Evolutionary conservation across 352 stramenopile species (phyloP), one percentile per base, ranked within the genome.

Genomic region (Phytophthora sojae): DNA sequence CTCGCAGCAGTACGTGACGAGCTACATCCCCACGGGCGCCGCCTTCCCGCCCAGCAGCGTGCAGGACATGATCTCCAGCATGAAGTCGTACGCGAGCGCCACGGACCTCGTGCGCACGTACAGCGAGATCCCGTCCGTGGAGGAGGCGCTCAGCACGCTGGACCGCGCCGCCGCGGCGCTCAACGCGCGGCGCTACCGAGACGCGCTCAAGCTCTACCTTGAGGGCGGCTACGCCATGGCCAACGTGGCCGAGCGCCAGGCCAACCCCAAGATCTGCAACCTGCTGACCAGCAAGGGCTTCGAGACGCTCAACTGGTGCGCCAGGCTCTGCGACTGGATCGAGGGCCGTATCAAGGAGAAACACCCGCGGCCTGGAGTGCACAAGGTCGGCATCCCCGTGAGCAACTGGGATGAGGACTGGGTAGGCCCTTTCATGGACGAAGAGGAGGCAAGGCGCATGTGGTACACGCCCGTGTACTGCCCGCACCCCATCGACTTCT

Each of bases 221-320:
- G 89, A 96, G 62, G 88, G 88, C 12, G 89, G 88, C 0, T 95
- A 96, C 61, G 88, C 89, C 15, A 93, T 96, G 77, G 87, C 88
- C 4, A 93, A 92, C 55, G 88, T 92, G 0, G 89, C 88, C 0
- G 88, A 96, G 68, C 81, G 82, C 0, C 86, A 96, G 73, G 76
- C 79, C 19, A 89, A 92, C 65, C 81, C 86, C 29, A 95, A 95
- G 63, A 94, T 96, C 62, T 88, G 84, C 66, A 96, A 96, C 71
- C 59, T 96, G 63, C 78, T 96, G 52, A 92, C 88, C 0, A 89
- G 81, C 67, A 96, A 96, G 73, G 88, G 85, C 39, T 93, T 95
- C 39, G 89, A 96, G 70, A 94, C 85, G 45, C 81, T 96, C 58
- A 93, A 96, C 63, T 96, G 89, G 89, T 94, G 86, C 51, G 88